Evolutionary conservation across 2,329 filamentous ascomycete species (phyloP).

Genomic region (Xylariaceae sp.): DNA sequence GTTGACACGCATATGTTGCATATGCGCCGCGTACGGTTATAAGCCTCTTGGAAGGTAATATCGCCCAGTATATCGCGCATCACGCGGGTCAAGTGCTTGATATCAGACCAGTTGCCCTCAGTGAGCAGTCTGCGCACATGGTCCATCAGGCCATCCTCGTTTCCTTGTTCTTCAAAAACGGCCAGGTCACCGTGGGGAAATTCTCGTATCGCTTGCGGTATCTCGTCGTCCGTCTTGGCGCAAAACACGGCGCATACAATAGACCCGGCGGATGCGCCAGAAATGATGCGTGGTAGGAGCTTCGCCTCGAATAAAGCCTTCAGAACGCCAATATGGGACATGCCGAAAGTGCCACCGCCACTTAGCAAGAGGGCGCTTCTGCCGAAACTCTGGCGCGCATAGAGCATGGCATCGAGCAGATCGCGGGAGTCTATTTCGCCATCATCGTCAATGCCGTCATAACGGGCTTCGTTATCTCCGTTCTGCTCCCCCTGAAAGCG

Average conservation of each 20-base stretch:
- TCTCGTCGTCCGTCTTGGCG: slow-evolving; percentile 70
- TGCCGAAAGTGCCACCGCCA: slow-evolving; percentile 83
- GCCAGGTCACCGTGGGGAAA: slow-evolving; percentile 77
- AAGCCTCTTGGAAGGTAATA: slow-evolving; percentile 91
- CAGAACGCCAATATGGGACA: slow-evolving; percentile 85
- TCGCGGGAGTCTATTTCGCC: slow-evolving; percentile 51
- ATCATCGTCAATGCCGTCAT: slow-evolving; percentile 1
- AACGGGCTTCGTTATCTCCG: no score
- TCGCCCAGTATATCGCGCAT: slow-evolving; percentile 79
- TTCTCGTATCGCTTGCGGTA: slow-evolving; percentile 60
- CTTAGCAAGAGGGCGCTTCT: slow-evolving; percentile 77
- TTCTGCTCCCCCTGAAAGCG: not conserved
- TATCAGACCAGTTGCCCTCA: slow-evolving; percentile 80
- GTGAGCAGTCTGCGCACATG: slow-evolving; percentile 71
- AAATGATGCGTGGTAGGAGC: slow-evolving; percentile 79
- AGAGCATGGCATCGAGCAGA: slow-evolving; percentile 62
- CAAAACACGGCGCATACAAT: slow-evolving; percentile 81
- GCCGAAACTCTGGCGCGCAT: slow-evolving; percentile 75
- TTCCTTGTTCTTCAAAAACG: slow-evolving; percentile 65
- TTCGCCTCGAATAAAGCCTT: slow-evolving; percentile 72
- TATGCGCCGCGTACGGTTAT: slow-evolving; percentile 87
- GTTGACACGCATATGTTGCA: slow-evolving; percentile 93
- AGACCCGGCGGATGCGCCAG: slow-evolving; percentile 79
- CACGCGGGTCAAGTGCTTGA: slow-evolving; percentile 71
- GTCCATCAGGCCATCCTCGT: slow-evolving; percentile 57